Evolutionary conservation across 108 stramenopile genomes (phyloP).

Genomic region (Nannochloropsis salina): DNA sequence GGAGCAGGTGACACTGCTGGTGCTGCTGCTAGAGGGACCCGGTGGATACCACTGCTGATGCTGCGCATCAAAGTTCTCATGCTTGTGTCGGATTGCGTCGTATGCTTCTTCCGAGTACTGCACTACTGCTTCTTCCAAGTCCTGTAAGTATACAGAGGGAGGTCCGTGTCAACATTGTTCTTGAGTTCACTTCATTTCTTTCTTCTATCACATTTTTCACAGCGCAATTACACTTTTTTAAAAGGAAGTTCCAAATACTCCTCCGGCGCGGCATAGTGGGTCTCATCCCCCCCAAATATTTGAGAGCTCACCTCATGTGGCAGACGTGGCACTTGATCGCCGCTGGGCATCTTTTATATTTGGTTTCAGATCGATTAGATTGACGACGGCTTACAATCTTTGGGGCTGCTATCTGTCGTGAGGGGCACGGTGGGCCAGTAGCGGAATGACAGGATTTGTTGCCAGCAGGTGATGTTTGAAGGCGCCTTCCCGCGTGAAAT

Average conservation of each 20-base stretch:
- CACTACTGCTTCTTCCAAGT: not conserved
- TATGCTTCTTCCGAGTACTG: not conserved
- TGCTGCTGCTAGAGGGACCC: not conserved
- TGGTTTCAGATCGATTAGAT: not conserved
- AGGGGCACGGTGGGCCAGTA: no score
- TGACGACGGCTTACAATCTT: no score
- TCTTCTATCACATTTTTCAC: no score
- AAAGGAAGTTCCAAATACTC: no score
- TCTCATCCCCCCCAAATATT: no score
- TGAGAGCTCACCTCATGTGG: not conserved
- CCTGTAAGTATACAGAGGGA: not conserved
- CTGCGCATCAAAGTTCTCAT: not conserved
- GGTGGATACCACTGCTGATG: not conserved
- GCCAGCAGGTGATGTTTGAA: no score
- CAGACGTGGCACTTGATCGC: not conserved
- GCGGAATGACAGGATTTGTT: no score
- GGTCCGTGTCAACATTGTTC: not conserved
- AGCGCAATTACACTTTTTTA: no score
- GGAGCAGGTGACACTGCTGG: not conserved
- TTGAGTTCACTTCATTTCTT: no score
- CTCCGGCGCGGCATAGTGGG: no score
- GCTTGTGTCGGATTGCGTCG: not conserved
- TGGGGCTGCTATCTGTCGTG: no score
- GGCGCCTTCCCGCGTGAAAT: no score
- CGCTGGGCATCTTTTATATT: not conserved